Evolutionary conservation across 495 filamentous ascomycete genomes (phyloP).

Genomic region (Daldinia loculata): DNA sequence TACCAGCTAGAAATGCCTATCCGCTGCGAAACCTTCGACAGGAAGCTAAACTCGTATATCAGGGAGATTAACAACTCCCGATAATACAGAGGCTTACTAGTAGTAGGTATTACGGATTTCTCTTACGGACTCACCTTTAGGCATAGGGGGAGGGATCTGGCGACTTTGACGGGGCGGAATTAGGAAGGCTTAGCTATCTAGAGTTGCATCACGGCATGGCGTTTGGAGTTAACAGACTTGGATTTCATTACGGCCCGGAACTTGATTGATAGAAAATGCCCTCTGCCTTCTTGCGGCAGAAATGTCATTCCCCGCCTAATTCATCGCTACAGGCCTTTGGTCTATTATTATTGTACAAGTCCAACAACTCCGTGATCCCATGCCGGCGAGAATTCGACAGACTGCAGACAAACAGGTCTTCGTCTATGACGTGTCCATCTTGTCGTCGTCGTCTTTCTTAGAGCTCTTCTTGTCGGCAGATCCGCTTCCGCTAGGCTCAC

Average conservation of each 20-base stretch:
- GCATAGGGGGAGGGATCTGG: neutral
- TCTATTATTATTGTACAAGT: conserved; percentile 45
- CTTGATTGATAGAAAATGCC: conserved; percentile 16
- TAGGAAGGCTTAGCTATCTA: conserved; percentile 13
- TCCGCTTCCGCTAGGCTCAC: conserved; percentile 67
- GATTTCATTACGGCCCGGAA: conserved; percentile 5
- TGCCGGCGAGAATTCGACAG: conserved; percentile 21
- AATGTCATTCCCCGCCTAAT: conserved; percentile 22
- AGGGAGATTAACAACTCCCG: conserved; percentile 63
- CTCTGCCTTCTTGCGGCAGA: conserved; percentile 8
- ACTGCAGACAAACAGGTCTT: conserved; percentile 45
- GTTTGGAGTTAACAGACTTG: conserved; percentile 40
- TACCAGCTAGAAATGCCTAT: conserved; percentile 98
- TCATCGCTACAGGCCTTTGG: conserved; percentile 19
- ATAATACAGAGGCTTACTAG: conserved; percentile 29
- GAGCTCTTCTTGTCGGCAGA: conserved; percentile 63
- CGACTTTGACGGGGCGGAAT: conserved; percentile 9
- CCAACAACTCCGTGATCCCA: conserved; percentile 35
- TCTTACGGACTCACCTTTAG: conserved; percentile 9
- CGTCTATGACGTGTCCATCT: conserved; percentile 86
- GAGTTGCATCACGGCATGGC: conserved; percentile 39
- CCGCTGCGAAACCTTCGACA: conserved; percentile 91
- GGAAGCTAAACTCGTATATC: conserved; percentile 78
- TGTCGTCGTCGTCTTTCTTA: conserved; percentile 75
- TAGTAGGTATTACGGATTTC: neutral